These are phyloP conservation scores for Pythium guiyangense DNA, from an alignment of 352 stramenopile genomes.

Conservation along the genomic window DNA sequence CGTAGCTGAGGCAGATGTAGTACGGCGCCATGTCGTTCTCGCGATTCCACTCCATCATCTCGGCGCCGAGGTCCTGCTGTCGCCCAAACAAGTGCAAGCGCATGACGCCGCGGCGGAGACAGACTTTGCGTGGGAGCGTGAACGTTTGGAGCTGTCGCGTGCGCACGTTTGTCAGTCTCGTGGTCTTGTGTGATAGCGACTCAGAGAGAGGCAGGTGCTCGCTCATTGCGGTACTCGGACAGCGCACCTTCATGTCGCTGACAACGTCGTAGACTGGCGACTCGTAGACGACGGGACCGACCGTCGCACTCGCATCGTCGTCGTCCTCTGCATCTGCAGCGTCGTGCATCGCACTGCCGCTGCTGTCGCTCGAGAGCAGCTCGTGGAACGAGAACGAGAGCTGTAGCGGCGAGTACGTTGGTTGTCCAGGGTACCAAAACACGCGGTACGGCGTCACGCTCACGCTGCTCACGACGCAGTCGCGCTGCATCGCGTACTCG, in stretches of 20 bases:
- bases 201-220: not conserved
- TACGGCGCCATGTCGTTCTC: constrained; percentile 45
- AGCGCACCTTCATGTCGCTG: constrained; percentile 40
- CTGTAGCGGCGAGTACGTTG: constrained; percentile 56
- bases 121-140: constrained; percentile 31
- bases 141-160: constrained; percentile 42
- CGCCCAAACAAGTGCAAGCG: constrained; percentile 50
- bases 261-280: constrained; percentile 43
- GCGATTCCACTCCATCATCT: constrained; percentile 39
- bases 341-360: not conserved
- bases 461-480: constrained; percentile 41
- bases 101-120: constrained; percentile 43
- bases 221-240: not conserved
- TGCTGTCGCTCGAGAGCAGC: constrained; percentile 2
- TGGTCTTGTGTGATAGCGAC: no score
- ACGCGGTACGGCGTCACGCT: constrained; percentile 62
- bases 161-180: not conserved
- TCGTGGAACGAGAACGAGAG: constrained; percentile 61
- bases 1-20: constrained; percentile 76
- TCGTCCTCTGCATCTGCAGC: not conserved
- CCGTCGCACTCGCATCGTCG: not conserved
- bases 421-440: constrained; percentile 66
- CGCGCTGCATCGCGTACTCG: constrained; percentile 44
- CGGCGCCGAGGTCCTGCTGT: constrained; percentile 41
- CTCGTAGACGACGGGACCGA: constrained; percentile 33